phyloP scores from a whole-genome alignment of 805 yeast species.

The Saccharomycopsis malanga region DNA sequence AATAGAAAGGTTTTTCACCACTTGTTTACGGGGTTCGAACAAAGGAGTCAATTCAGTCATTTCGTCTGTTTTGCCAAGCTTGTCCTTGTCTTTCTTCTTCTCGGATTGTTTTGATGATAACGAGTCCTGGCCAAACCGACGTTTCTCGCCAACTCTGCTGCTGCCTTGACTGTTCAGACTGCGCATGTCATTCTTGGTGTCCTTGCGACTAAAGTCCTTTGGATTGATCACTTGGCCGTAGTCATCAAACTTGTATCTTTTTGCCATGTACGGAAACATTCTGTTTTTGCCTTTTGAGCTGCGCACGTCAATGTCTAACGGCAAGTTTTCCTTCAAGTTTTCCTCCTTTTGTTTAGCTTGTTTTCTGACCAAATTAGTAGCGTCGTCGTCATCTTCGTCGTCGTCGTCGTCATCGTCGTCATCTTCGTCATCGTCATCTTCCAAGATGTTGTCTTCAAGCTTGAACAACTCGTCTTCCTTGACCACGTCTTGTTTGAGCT shows the following conservation, averaged over 20 bases:
- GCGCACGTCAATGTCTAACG: conserved; percentile 30
- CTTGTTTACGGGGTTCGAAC: conserved; percentile 44
- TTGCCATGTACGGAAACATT: conserved; percentile 71
- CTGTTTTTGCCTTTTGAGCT: conserved; percentile 40
- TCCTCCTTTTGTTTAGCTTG: conserved; percentile 23
- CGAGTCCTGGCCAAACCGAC: conserved; percentile 19
- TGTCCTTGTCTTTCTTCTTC: conserved; percentile 11
- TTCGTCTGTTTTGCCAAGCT: conserved; percentile 43
- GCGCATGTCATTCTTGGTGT: conserved; percentile 23
- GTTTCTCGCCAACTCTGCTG: conserved; percentile 18
- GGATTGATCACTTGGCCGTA: conserved; percentile 75
- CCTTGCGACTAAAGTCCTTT: conserved; percentile 52
- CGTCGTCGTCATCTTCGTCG: conserved; percentile 25
- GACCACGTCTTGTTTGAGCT: conserved; percentile 25
- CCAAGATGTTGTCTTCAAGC: conserved; percentile 25
- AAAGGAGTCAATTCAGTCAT: conserved; percentile 43
- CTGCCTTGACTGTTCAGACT: not conserved
- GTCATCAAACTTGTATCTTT: conserved; percentile 65
- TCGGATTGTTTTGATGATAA: conserved; percentile 2
- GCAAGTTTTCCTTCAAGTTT: conserved; percentile 24
- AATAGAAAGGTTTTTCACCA: conserved; percentile 30
- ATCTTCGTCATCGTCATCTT: conserved; percentile 27
- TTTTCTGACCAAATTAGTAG: conserved; percentile 19
- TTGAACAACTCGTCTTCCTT: conserved; percentile 22
- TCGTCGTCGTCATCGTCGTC: conserved; percentile 27